These are phyloP conservation scores for Myxozyma neglecta DNA, from an alignment of 805 yeast species.

Conservation along the genomic window DNA sequence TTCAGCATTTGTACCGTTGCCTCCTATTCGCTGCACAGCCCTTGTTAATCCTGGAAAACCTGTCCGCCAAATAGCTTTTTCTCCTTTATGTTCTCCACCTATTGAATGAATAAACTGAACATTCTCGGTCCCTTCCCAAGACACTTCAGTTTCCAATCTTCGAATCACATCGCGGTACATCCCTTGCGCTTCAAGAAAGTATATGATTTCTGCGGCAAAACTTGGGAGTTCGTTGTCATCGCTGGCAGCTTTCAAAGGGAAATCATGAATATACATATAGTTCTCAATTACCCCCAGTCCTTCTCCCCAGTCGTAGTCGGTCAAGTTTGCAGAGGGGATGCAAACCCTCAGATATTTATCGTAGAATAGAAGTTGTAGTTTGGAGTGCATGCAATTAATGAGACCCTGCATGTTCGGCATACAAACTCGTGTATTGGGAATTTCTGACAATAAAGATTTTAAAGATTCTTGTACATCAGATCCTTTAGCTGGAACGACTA, in stretches of 20 bases:
- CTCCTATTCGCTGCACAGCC: constrained; percentile 20
- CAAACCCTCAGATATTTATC: constrained; percentile 29
- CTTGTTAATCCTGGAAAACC: constrained; percentile 22
- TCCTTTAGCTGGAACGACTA: constrained; percentile 29
- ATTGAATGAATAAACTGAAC: constrained; percentile 34
- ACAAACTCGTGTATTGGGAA: constrained; percentile 24
- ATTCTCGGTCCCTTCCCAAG: constrained; percentile 27
- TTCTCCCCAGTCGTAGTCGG: constrained; percentile 36
- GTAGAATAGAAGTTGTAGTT: constrained; percentile 32
- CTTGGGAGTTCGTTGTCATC: constrained; percentile 3
- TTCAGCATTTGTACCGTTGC: constrained; percentile 12
- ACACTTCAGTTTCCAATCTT: constrained; percentile 17
- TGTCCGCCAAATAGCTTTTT: constrained; percentile 12
- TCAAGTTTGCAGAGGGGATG: constrained; percentile 35
- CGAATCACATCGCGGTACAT: constrained; percentile 23
- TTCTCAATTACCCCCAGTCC: constrained; percentile 33
- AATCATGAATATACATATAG: constrained; percentile 32
- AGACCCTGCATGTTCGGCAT: constrained; percentile 28
- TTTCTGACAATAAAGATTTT: background rate
- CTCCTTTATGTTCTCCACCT: constrained; percentile 28
- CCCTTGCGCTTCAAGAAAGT: constrained; percentile 28
- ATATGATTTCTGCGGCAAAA: constrained; percentile 29
- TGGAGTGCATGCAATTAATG: constrained; percentile 33
- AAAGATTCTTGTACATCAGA: constrained; percentile 9
- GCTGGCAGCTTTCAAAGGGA: constrained; percentile 9